Evolutionary conservation across 139 green algal species (phyloP), one percentile per base, ranked within the genome.

Genomic region (Chlorella sp.): DNA sequence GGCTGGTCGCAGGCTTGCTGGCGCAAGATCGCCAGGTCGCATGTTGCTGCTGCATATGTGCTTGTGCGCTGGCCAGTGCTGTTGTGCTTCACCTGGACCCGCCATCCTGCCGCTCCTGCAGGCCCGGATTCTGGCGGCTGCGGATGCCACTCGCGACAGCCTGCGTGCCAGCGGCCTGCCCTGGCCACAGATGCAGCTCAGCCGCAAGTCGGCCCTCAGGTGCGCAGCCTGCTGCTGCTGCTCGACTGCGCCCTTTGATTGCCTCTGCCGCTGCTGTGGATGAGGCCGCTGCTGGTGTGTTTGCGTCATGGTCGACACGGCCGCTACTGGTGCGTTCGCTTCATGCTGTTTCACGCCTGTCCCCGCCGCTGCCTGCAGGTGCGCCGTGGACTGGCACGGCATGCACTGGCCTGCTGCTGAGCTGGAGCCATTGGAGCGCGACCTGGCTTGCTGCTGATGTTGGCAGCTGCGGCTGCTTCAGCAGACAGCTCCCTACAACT

Each of bases 141-240:
- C 62, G 13, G 62, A 74, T 13, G 62, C 26, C 2, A 26, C 41
- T 25, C 28, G 62, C 17, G 26, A 30, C 21, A 7, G 62, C 39
- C 13, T 62, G 44, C 20, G 64, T 23, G 26, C 60, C 11, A 26
- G 47, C 44, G 16, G 72, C 44, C 44, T 84, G 79, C 79, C 79
- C 32, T 76, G 44, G 79, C 79, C 79, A 0, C 79, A 78, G 64
- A 6, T 76, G 79, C 9, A 28, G n/a, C n/a, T 84, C 34, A 76
- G 65, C 79, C 79, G 79, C 30, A 65, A 51, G 64, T 84, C 79
- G n/a, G 79, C 79, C 1, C 79, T 84, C 28, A 74, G 78, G 63
- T 83, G 63, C 38, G 60, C 21, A 17, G n/a, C 26, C 0, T 7
- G 2, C 4, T 51, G 44, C 44, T 51, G 44, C 44, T 51, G 44